Conservation (phyloP, 2,329 filamentous ascomycete species). For the Talaromyces rugulosus region DNA sequence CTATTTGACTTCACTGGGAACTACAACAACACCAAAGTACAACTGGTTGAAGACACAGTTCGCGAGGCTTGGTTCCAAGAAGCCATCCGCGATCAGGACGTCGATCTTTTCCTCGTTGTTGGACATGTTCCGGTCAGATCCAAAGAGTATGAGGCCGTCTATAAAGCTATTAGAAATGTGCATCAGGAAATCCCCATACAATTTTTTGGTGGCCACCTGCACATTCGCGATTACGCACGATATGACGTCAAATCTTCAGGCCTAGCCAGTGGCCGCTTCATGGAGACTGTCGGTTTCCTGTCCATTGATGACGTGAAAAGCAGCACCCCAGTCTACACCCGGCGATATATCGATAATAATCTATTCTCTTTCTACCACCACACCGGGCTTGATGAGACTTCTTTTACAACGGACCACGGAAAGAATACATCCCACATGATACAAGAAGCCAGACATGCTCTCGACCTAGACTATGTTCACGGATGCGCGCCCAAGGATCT, state of each 20-base stretch:
- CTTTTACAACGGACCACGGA: slow-evolving; percentile 73
- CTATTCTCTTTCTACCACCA: slow-evolving; percentile 79
- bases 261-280: slow-evolving; percentile 82
- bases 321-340: slow-evolving; percentile 57
- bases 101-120: slow-evolving; percentile 81
- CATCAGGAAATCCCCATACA: slow-evolving; percentile 82
- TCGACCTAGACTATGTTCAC: slow-evolving; percentile 68
- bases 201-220: slow-evolving; percentile 86
- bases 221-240: slow-evolving; percentile 77
- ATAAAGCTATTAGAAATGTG: slow-evolving; percentile 68
- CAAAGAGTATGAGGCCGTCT: slow-evolving; percentile 72
- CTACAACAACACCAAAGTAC: slow-evolving; percentile 83
- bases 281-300: slow-evolving; percentile 94
- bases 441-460: slow-evolving; percentile 60
- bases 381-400: slow-evolving; percentile 64
- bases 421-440: slow-evolving; percentile 69
- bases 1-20: slow-evolving; percentile 90
- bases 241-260: slow-evolving; percentile 77
- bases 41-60: slow-evolving; percentile 73
- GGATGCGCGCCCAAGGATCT: slow-evolving; percentile 79
- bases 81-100: slow-evolving; percentile 70
- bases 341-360: slow-evolving; percentile 93
- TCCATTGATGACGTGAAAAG: slow-evolving; percentile 66
- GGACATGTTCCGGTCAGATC: slow-evolving; percentile 83
- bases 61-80: slow-evolving; percentile 85